Percentiles rank a stretch among this genome's conserved stretches.
phyloP scores from a whole-genome alignment of 106 monocot species.

The Allium cepa region DNA sequence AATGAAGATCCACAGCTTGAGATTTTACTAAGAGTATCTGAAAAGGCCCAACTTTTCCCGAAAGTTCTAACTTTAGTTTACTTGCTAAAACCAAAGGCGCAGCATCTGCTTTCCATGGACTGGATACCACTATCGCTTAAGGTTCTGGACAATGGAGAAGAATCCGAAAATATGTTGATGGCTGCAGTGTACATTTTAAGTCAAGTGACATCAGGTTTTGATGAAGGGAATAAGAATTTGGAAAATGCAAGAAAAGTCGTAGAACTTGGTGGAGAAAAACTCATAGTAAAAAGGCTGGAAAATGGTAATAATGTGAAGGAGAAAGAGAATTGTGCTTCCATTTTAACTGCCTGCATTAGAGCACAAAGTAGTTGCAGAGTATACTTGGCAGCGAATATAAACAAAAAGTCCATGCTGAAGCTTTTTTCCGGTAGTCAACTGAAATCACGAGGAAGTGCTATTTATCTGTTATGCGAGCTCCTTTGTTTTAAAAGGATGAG shows the following conservation, averaged over 20 bases:
- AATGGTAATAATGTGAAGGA: conserved; percentile 46
- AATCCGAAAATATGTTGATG: conserved; percentile 15
- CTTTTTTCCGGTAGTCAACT: conserved; percentile 59
- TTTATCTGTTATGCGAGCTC: conserved; percentile 60
- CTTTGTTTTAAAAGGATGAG: conserved; percentile 60
- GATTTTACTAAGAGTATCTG: conserved; percentile 53
- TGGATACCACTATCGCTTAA: conserved; percentile 59
- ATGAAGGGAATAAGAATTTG: conserved; percentile 51
- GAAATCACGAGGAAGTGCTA: conserved; percentile 45
- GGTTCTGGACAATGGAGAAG: conserved; percentile 52
- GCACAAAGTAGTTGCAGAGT: conserved; percentile 60
- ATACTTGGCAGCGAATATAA: conserved; percentile 50
- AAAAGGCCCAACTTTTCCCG: conserved; percentile 34
- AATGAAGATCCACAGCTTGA: conserved; percentile 75
- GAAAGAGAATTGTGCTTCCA: conserved; percentile 34
- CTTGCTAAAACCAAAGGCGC: conserved; percentile 65
- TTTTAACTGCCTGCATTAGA: conserved; percentile 51
- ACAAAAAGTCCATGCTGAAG: conserved; percentile 59
- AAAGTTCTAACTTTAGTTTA: conserved; percentile 57
- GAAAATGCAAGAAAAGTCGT: conserved; percentile 78
- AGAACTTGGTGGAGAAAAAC: conserved; percentile 46
- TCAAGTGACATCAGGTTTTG: conserved; percentile 66
- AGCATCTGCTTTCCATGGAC: conserved; percentile 67
- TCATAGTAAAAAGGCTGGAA: conserved; percentile 54
- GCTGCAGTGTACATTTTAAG: conserved; percentile 69